Base-by-base conservation (phyloP, 768 basidiomycete genomes). In the Russula abietina region DNA sequence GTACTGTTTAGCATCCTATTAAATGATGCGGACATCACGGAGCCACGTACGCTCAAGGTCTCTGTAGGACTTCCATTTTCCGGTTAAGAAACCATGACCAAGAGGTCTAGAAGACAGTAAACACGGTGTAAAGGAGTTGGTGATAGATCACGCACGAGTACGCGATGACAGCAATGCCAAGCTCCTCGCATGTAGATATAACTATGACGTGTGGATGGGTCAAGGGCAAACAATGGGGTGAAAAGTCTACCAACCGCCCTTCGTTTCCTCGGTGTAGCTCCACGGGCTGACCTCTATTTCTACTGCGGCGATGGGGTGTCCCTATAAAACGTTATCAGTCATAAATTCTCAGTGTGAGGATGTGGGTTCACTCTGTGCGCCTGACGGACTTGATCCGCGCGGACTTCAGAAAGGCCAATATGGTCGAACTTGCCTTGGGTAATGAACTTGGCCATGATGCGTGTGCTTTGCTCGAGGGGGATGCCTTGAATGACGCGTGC, bases 231-330 rank as follows among this genome's bases (percentile, higher is more conserved):
- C 19, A 33, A 14, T 46, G 17, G 12, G 33, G 33, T 30, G n/a
- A 61, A 9, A 36, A 19, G 22, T 38, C 4, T 24, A 55, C 69
- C n/a, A 55, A 78, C 78, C 78, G 26, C 78, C 75, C 65, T 77
- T 78, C 26, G 82, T 78, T 57, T 83, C 78, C 22, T 77, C 74
- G 56, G 84, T 84, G 61, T 83, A 84, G 4, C 79, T 77, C 79
- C 83, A 87, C 2, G 83, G 79, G 66, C 83, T 86, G 45, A 86
- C 74, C 70, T 89, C 88, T 50, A 88, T 85, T 71, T 89, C 86
- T 10, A 84, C 83, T 14, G 81, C 76, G 19, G 81, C 75, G 61
- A 87, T 79, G 4, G 67, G 67, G 30, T 61, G 57, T 8, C 59
- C 57, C 67, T 66, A 32, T 8, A 30, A 43, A 28, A 11, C 36